phyloP scores from a whole-genome alignment of 2,329 filamentous ascomycete genomes.

The Verticillium nubilum region DNA sequence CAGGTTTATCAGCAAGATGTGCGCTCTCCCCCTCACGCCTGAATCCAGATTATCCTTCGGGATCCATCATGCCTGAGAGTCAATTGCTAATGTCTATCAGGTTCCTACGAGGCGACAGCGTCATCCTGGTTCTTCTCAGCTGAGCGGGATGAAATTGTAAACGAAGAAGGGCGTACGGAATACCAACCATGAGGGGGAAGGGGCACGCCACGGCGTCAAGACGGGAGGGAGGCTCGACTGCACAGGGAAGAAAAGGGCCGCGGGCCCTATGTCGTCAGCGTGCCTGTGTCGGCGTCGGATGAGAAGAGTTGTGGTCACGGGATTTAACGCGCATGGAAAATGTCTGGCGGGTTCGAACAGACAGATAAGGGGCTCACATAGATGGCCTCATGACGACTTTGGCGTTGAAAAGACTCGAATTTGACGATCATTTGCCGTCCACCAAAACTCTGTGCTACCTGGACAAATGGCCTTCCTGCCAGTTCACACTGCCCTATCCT shows the following conservation, averaged over 20 bases:
- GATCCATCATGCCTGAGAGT: background rate
- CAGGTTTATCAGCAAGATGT: slow-evolving; percentile 97
- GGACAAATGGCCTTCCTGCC: background rate
- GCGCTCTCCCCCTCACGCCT: slow-evolving; percentile 26
- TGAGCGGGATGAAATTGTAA: slow-evolving; percentile 26
- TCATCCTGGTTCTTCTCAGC: slow-evolving; percentile 81
- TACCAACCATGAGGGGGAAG: background rate
- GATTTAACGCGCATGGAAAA: slow-evolving; percentile 32
- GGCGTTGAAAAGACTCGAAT: background rate
- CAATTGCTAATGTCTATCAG: slow-evolving; percentile 31
- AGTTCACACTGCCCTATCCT: too few relatives aligned
- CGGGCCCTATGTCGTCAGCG: background rate
- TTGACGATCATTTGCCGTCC: background rate
- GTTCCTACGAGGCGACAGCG: slow-evolving; percentile 82
- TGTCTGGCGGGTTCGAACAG: slow-evolving; percentile 6
- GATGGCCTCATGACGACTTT: background rate
- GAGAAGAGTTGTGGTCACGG: background rate
- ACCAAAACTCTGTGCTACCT: too few relatives aligned
- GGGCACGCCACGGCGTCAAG: background rate
- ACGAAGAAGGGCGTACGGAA: background rate
- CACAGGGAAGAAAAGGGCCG: background rate
- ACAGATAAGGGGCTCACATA: slow-evolving; percentile 1
- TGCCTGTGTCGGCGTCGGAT: background rate
- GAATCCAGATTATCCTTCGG: background rate
- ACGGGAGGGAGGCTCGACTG: background rate